Percentiles rank a stretch among this genome's conserved stretches.
These are phyloP conservation scores for Claviceps africana DNA, from an alignment of 2,329 filamentous ascomycete genomes.

Conservation along the genomic window DNA sequence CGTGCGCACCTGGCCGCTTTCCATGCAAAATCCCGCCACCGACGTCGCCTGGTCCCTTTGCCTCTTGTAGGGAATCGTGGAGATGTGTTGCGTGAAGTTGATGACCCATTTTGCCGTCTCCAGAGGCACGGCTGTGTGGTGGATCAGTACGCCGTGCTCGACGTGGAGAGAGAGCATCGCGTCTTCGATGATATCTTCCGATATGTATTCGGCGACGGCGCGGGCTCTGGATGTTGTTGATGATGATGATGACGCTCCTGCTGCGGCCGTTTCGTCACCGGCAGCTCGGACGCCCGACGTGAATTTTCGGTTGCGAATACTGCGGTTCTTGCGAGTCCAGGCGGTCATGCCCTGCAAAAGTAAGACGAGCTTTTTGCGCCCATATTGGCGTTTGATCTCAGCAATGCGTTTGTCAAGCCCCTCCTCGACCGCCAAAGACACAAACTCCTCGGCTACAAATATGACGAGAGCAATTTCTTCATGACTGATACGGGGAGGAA, in stretches of 20 bases:
- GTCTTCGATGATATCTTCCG: conserved; percentile 57
- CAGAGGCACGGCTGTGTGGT: conserved; percentile 46
- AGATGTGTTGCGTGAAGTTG: conserved; percentile 65
- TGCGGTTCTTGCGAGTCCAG: conserved; percentile 58
- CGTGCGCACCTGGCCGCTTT: conserved; percentile 57
- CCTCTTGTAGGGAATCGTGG: conserved; percentile 57
- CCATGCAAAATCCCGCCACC: conserved; percentile 62
- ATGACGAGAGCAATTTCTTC: conserved; percentile 52
- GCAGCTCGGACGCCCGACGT: conserved; percentile 45
- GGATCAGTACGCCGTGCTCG: conserved; percentile 49
- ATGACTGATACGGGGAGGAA: conserved; percentile 31
- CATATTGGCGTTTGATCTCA: conserved; percentile 39
- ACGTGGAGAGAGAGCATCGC: conserved; percentile 58
- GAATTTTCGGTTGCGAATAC: conserved; percentile 53
- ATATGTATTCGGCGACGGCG: conserved; percentile 34
- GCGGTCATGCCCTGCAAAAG: conserved; percentile 53
- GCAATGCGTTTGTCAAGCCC: conserved; percentile 45
- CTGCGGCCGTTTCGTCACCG: conserved; percentile 16
- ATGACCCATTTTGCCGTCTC: conserved; percentile 63
- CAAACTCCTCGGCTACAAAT: conserved; percentile 50
- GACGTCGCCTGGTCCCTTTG: conserved; percentile 34
- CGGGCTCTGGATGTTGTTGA: conserved; percentile 20
- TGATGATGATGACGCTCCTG: conserved; percentile 12
- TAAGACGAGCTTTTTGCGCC: conserved; percentile 45
- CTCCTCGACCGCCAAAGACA: conserved; percentile 39